Base-by-base conservation (phyloP, 2,329 filamentous ascomycete genomes). In the Alternaria conjuncta region DNA sequence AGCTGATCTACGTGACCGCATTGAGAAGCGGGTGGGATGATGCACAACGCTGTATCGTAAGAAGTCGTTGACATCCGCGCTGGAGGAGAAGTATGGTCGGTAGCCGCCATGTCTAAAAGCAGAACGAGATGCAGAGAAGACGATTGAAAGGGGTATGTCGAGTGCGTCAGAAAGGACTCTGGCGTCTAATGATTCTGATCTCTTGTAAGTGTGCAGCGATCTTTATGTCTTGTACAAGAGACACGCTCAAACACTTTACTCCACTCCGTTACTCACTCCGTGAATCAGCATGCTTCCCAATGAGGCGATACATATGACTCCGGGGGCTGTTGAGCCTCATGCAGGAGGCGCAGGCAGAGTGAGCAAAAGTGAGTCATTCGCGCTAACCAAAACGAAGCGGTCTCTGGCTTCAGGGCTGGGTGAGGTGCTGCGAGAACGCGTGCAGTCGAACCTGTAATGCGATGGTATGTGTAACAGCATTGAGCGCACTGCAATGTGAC, bases 11-110 rank as follows among this genome's bases (percentile, higher is more conserved):
- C 74, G 4, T 84, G 70, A 2, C 80, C 65, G 80, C 85, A 86
- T 36, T 85, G 73, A 53, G 80, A 68, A 21, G 70, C 67, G 0
- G 88, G 87, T 3, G 87, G 87, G 7, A 91, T 79, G 18, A 90
- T 73, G 68, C 88, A 89, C 28, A 91, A 76, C 2, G 89, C 88
- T 4, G 88, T 90, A 55, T 89, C 84, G 65, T 86, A 80, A 4
- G 85, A 88, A 46, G 59, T 71, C 21, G 74, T 71, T 6, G 72
- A 63, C 9, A 76, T 67, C n/a, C 63, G 55, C 18, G 32, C 23
- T 10, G 60, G 59, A 36, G 26, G 13, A 18, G 51, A 30, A 9
- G 57, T 36, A 18, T 46, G 44, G 9, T 63, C 57, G 30, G 50
- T 55, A 18, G 41, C 53, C 60, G 72, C 71, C 75, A 77, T 77